Evolutionary conservation across 164 flowering plant genomes (phyloP), one percentile per base, ranked within the genome.

Genomic region (Tetrastigma voinierianum): DNA sequence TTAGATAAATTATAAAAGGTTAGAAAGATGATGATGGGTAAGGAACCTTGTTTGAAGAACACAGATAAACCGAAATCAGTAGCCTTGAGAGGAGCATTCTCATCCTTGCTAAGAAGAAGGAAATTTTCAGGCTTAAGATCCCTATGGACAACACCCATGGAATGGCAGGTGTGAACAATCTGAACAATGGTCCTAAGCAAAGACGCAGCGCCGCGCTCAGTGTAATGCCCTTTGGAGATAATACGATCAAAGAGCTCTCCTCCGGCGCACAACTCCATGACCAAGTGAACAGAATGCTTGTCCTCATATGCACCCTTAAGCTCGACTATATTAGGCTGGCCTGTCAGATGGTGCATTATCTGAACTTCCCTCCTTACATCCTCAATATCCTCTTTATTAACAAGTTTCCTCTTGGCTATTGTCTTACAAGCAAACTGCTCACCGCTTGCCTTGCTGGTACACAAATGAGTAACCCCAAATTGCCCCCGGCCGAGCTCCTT

Each of bases 401-500:
- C 83, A 1, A 87, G 85, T 70, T 87, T 88, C 72, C 90, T 56
- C 64, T 87, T 87, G 1, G 95, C 94, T 2, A 91, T 91, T 3
- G 92, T 87, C 69, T 91, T 91, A 72, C 94, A 87, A 0, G 97
- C 97, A 44, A 83, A 85, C 64, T 89, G 90, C 64, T 86, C 85
- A 0, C 91, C 91, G 0, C 86, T 83, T 15, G 57, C 71, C 73
- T 85, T 89, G 60, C 80, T 76, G 0, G 94, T 89, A 66, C 92
- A 86, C 25, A 86, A 62, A 67, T 89, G 83, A 21, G 97, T 91
- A 2, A 89, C 78, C 5, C 97, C 97, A 19, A 91, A 91, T 61
- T 90, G 94, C 0, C 96, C 96, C 14, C 97, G 67, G 0, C 97
- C 94, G 1, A 91, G 84, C 79, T 91, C 97, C 59, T 86, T 87